Percentiles rank a stretch among this genome's conserved stretches.
Evolutionary conservation across 2,329 filamentous ascomycete species (phyloP).

Genomic region (Cryphonectria naterciae): DNA sequence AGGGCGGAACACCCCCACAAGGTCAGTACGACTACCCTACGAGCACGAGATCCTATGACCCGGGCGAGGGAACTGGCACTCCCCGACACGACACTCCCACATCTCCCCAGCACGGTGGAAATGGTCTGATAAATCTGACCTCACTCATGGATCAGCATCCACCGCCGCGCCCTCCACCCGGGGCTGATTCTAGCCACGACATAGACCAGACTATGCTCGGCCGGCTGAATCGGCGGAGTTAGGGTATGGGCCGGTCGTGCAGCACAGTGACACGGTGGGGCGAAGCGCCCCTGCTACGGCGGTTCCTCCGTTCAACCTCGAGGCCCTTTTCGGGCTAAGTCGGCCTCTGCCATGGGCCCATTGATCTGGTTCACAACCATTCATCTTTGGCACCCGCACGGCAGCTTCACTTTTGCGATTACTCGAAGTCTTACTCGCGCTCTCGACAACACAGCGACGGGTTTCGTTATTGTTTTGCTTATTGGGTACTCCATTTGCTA

Average conservation of each 20-base stretch:
- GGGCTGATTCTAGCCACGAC: conserved; percentile 42
- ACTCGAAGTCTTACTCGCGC: neutral
- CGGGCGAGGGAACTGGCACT: conserved; percentile 42
- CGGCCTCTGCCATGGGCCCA: neutral
- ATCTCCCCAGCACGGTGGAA: conserved; percentile 37
- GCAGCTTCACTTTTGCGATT: neutral
- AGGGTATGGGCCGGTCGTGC: conserved; percentile 12
- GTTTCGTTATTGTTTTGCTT: neutral
- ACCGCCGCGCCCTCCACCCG: conserved; percentile 30
- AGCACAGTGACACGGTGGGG: neutral
- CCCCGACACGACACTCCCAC: conserved; percentile 43
- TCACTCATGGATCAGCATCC: conserved; percentile 51
- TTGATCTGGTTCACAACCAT: neutral
- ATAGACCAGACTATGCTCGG: conserved; percentile 61
- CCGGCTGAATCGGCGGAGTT: conserved; percentile 48
- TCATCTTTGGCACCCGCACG: neutral
- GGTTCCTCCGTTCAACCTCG: neutral
- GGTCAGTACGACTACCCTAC: conserved; percentile 40
- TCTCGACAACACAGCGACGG: neutral
- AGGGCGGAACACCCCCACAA: conserved; percentile 52
- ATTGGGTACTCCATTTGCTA: neutral
- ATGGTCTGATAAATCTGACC: conserved; percentile 53
- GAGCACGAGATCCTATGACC: conserved; percentile 34
- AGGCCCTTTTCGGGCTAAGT: neutral
- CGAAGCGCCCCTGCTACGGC: neutral